A percentile compares a stretch with the other conserved stretches of the same genome.
Conservation (phyloP, 2,329 filamentous ascomycete species). For the Purpureocillium takamizusanense region DNA sequence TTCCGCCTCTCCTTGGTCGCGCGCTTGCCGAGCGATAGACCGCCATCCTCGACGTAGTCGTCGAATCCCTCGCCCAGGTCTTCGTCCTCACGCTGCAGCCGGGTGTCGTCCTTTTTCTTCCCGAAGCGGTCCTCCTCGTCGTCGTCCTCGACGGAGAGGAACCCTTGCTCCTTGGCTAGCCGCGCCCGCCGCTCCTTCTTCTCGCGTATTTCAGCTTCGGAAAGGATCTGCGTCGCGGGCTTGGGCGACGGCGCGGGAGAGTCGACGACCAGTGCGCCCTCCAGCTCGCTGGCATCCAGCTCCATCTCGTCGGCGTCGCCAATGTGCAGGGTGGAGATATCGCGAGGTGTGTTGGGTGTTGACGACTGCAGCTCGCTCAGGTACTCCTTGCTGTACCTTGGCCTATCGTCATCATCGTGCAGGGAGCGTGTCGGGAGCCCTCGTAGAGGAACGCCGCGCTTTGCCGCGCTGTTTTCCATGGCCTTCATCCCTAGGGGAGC, state of each 20-base stretch:
- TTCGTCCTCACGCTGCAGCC: slow-evolving; percentile 78
- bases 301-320: slow-evolving; percentile 43
- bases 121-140: slow-evolving; percentile 29
- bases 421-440: slow-evolving; percentile 44
- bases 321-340: slow-evolving; percentile 37
- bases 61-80: slow-evolving; percentile 92
- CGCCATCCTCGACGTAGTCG: slow-evolving; percentile 78
- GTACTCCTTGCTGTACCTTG: slow-evolving; percentile 79
- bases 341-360: slow-evolving; percentile 72
- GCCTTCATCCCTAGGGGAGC: slow-evolving; percentile 55
- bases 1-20: slow-evolving; percentile 64
- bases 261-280: slow-evolving; percentile 57
- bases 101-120: slow-evolving; percentile 59
- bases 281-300: slow-evolving; percentile 50
- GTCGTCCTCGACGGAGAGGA: slow-evolving; percentile 54
- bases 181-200: slow-evolving; percentile 86
- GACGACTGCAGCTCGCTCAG: slow-evolving; percentile 78
- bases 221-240: slow-evolving; percentile 52
- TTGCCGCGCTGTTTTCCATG: slow-evolving; percentile 57
- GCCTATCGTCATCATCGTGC: slow-evolving; percentile 55
- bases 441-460: slow-evolving; percentile 37
- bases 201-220: slow-evolving; percentile 76
- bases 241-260: slow-evolving; percentile 22
- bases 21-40: slow-evolving; percentile 66
- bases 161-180: slow-evolving; percentile 60